Conservation (phyloP, 2,329 filamentous ascomycete genomes). For the Fusarium xylarioides region DNA sequence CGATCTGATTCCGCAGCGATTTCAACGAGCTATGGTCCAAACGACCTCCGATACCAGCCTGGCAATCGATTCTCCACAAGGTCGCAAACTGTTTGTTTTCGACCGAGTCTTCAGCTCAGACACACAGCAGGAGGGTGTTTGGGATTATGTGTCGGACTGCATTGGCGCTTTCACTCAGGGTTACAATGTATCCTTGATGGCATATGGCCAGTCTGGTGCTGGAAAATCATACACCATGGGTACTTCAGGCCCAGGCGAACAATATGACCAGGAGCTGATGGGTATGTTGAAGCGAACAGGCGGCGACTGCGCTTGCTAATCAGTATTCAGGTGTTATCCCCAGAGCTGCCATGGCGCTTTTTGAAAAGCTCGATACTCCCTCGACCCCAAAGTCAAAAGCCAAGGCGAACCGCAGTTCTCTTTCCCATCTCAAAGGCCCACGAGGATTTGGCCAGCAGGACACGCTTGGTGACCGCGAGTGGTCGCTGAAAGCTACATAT, state of each 20-base stretch:
- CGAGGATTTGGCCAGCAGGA: constrained; percentile 67
- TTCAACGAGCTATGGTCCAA: constrained; percentile 92
- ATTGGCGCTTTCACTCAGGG: constrained; percentile 91
- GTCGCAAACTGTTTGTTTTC: constrained; percentile 94
- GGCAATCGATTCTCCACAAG: constrained; percentile 89
- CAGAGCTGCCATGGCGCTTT: constrained; percentile 84
- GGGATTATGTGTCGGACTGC: constrained; percentile 93
- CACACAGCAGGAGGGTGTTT: constrained; percentile 85
- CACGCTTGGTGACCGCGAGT: constrained; percentile 75
- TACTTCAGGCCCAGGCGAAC: constrained; percentile 85
- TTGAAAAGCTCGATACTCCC: constrained; percentile 80
- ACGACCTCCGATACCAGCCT: constrained; percentile 86
- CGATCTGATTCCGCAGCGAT: constrained; percentile 94
- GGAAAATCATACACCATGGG: constrained; percentile 99
- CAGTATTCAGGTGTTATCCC: constrained; percentile 82
- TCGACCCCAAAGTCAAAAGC: constrained; percentile 61
- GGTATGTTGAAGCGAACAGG: constrained; percentile 65
- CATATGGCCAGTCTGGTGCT: constrained; percentile 96
- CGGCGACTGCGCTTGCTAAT: constrained; percentile 6
- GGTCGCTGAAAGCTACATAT: constrained; percentile 94
- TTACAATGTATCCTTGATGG: constrained; percentile 97
- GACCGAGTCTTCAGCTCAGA: constrained; percentile 92
- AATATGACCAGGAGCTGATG: constrained; percentile 75
- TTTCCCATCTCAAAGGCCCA: constrained; percentile 82
- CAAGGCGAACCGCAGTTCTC: constrained; percentile 68